A percentile compares a stretch with the other conserved stretches of the same genome.
Evolutionary conservation across 805 yeast genomes (phyloP).

Genomic region (Metschnikowia santaceciliae): DNA sequence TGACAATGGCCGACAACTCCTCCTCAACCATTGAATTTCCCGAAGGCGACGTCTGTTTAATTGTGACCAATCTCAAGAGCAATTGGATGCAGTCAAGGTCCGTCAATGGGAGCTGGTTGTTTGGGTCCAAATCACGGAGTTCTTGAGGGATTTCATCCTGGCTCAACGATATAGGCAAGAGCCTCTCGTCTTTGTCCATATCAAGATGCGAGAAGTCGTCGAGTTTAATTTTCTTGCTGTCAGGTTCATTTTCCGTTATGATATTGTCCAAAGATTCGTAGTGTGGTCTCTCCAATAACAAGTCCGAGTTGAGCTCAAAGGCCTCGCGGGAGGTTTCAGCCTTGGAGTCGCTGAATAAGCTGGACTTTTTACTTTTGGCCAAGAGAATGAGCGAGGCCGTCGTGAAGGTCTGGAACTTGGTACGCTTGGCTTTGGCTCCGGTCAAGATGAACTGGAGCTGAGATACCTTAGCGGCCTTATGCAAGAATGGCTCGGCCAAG

Average conservation of each 20-base stretch:
- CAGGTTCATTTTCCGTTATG: conserved; percentile 27
- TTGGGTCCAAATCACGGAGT: conserved; percentile 64
- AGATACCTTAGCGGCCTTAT: conserved; percentile 54
- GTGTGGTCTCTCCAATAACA: conserved; percentile 69
- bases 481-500: conserved; percentile 50
- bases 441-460: conserved; percentile 65
- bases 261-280: conserved; percentile 57
- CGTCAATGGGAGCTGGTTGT: conserved; percentile 69
- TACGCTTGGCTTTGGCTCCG: conserved; percentile 85
- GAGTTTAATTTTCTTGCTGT: conserved; percentile 36
- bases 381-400: conserved; percentile 71
- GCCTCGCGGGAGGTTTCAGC: conserved; percentile 45
- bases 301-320: conserved; percentile 67
- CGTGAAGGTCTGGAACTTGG: conserved; percentile 73
- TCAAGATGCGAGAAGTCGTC: conserved; percentile 27
- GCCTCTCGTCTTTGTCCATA: conserved; percentile 25
- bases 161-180: conserved; percentile 60
- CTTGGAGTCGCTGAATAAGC: conserved; percentile 20
- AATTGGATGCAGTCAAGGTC: conserved; percentile 73
- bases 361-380: conserved; percentile 49
- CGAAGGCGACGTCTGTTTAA: conserved; percentile 68
- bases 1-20: conserved; percentile 73
- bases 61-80: conserved; percentile 58
- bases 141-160: conserved; percentile 60
- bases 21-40: conserved; percentile 71